Conservation (phyloP, 2,329 filamentous ascomycete species). For the Ascocoryne sarcoides region DNA sequence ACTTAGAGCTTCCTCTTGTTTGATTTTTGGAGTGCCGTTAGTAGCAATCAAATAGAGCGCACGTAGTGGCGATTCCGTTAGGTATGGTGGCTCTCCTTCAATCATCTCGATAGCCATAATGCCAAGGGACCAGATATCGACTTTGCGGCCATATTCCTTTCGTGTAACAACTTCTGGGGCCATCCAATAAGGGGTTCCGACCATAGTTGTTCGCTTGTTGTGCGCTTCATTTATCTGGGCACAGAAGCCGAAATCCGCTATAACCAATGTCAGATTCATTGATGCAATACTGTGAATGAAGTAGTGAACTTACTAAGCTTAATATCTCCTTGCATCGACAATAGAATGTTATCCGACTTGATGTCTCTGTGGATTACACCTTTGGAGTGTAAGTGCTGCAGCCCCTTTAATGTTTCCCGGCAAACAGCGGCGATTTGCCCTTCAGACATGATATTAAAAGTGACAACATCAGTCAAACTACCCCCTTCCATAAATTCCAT, state of each 20-base stretch:
- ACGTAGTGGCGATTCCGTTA: slow-evolving; percentile 87
- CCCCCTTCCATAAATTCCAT: slow-evolving; percentile 99
- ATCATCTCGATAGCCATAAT: slow-evolving; percentile 99
- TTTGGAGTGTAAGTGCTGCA: slow-evolving; percentile 95
- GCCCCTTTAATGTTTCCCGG: slow-evolving; percentile 79
- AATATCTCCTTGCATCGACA: slow-evolving; percentile 91
- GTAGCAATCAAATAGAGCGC: slow-evolving; percentile 95
- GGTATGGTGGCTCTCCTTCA: slow-evolving; percentile 92
- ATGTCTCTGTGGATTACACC: slow-evolving; percentile 98
- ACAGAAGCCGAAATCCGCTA: slow-evolving; percentile 97
- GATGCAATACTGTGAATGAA: neutral
- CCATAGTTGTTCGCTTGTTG: slow-evolving; percentile 97
- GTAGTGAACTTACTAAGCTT: slow-evolving; percentile 74
- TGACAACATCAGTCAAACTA: slow-evolving; percentile 94
- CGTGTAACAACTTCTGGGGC: slow-evolving; percentile 94
- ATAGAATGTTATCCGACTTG: slow-evolving; percentile 95
- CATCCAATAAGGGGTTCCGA: slow-evolving; percentile 99
- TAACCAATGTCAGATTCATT: slow-evolving; percentile 28
- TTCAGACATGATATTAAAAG: slow-evolving; percentile 98
- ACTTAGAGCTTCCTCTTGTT: slow-evolving; percentile 78
- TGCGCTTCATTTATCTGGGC: slow-evolving; percentile 96
- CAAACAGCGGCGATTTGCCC: slow-evolving; percentile 95
- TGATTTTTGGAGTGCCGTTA: slow-evolving; percentile 90
- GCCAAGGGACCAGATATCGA: slow-evolving; percentile 96
- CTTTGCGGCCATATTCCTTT: slow-evolving; percentile 96